Conservation (phyloP, 257 asterid species). For the Nyctanthes arbortristis region DNA sequence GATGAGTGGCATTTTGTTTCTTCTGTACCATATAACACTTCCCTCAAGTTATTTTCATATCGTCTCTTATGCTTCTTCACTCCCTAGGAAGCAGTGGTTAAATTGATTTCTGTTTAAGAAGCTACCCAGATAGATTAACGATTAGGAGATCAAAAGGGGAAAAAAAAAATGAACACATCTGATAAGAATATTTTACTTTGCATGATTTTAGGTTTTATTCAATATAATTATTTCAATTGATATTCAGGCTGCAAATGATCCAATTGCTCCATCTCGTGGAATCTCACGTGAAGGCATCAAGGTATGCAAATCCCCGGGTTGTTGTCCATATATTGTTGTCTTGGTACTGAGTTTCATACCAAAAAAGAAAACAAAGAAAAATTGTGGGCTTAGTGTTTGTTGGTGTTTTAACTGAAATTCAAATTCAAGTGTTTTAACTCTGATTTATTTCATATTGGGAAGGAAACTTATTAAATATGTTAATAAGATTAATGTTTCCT, state of each 20-base stretch:
- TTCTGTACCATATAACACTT: background rate
- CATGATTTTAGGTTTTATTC: background rate
- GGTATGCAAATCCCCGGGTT: constrained; percentile 34
- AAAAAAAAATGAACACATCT: no score
- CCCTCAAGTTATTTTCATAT: background rate
- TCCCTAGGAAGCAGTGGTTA: background rate
- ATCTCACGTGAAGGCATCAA: constrained; percentile 83
- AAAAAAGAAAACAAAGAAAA: background rate
- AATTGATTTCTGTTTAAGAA: background rate
- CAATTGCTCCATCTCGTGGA: constrained; percentile 93
- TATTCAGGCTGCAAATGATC: constrained; percentile 92
- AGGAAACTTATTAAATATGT: no score
- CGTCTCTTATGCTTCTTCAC: background rate
- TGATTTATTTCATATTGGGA: background rate
- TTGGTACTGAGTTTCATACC: background rate
- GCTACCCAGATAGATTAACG: background rate
- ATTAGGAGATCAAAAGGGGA: background rate
- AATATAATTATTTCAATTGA: constrained; percentile 21
- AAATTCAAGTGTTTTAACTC: background rate
- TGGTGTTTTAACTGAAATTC: background rate
- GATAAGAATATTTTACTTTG: background rate
- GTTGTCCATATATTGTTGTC: constrained; percentile 15
- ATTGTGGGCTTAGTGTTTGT: background rate
- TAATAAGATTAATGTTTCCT: no score
- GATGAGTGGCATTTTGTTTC: background rate